Evolutionary conservation across 768 basidiomycete species (phyloP), one percentile per base, ranked within the genome.

Genomic region (Kwoniella botswanensis): DNA sequence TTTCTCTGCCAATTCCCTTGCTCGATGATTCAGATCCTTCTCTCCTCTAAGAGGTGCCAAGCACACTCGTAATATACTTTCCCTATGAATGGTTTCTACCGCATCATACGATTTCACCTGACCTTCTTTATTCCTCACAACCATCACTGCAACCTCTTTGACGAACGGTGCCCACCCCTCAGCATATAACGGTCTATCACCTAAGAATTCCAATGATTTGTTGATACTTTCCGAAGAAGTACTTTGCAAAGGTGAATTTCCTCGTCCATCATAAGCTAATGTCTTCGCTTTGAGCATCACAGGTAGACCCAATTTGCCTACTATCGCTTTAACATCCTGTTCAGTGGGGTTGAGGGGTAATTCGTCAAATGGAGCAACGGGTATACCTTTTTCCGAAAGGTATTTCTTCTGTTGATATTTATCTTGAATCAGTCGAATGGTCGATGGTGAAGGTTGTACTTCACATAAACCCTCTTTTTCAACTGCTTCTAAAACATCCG

Each of bases 241-340:
- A 18, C 88, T 85, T 21, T 87, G 86, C 35, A 98, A 80, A 44
- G 90, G 90, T 77, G 88, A 94, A 83, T 99, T 99, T 5, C 97
- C 97, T 68, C 93, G 87, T 2, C 97, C 97, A 79, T 98, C 96
- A 82, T 99, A 99, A 0, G 95, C 97, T 67, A 95, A 85, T 0
- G 93, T 96, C n/a, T 93, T 88, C 70, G 91, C 93, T 85, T 99
- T 98, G 71, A 99, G 88, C 95, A 99, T 97, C 59, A 97, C 84
- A 0, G 96, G 95, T 11, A 94, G 85, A 1, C 96, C 94, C 6
- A 98, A 86, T 58, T 75, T 41, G 1, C 60, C n/a, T 1, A 75
- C 80, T 1, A 86, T 53, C 35, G 81, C 82, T 12, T 86, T 73
- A 0, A 87, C 87, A 2, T 88, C 91, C 17, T 85, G 84, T 42